Conservation (phyloP, 75 land plant species). For the Sequoiadendron giganteum region DNA sequence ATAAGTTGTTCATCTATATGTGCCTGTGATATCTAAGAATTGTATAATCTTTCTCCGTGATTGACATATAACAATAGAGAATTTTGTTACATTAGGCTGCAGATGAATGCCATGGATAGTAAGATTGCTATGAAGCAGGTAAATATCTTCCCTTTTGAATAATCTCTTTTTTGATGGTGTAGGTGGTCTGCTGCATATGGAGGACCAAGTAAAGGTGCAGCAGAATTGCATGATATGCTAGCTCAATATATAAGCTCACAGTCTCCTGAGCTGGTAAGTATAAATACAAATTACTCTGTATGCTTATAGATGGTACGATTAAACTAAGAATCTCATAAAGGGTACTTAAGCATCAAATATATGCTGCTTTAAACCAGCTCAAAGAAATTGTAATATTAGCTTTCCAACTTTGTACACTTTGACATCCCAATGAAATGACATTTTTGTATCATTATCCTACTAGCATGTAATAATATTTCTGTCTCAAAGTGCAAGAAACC, state of each 20-base stretch:
- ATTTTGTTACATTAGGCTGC: background rate
- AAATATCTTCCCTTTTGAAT: background rate
- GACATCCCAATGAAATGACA: too few species aligned
- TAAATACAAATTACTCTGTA: background rate
- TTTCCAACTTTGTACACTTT: too few species aligned
- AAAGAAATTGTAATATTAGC: too few species aligned
- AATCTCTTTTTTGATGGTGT: conserved; percentile 7
- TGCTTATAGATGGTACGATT: background rate
- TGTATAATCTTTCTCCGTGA: too few species aligned
- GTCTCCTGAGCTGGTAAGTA: conserved; percentile 74
- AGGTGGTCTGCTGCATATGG: conserved; percentile 95
- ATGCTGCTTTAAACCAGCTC: too few species aligned
- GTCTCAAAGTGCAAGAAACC: background rate
- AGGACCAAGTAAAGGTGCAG: conserved; percentile 58
- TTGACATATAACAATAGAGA: background rate
- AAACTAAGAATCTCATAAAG: too few species aligned
- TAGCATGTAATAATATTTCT: background rate
- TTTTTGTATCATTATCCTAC: background rate
- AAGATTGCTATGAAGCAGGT: background rate
- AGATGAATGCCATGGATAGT: background rate
- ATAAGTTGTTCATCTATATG: background rate
- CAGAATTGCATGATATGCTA: conserved; percentile 75
- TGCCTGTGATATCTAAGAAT: background rate
- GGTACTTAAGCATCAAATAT: too few species aligned
- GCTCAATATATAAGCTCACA: conserved; percentile 79